These are phyloP conservation scores for Metschnikowia similis DNA, from an alignment of 805 yeast species.

Conservation along the genomic window DNA sequence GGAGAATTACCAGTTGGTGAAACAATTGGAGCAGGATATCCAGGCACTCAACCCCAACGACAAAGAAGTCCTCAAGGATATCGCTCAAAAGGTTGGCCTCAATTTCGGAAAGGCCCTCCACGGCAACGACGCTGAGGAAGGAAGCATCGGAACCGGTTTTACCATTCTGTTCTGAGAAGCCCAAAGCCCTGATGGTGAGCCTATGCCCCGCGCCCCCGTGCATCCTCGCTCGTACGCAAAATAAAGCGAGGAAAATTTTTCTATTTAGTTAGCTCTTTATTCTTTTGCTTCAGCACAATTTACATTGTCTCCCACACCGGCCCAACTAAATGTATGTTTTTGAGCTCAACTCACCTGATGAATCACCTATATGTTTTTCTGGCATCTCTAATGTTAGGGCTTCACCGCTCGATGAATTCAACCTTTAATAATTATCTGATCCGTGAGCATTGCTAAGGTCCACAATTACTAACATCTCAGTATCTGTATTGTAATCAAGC, in stretches of 20 bases:
- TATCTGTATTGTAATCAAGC: neutral
- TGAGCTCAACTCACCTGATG: conserved; percentile 26
- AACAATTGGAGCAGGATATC: conserved; percentile 30
- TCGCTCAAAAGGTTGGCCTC: conserved; percentile 11
- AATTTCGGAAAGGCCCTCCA: conserved; percentile 7
- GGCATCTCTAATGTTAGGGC: conserved; percentile 93
- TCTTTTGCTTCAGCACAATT: neutral
- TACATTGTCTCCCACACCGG: neutral
- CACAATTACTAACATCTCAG: conserved; percentile 7
- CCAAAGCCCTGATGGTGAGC: conserved; percentile 5
- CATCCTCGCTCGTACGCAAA: neutral
- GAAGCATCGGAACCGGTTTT: conserved; percentile 14
- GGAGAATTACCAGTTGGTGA: conserved; percentile 31
- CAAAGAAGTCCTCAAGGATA: conserved; percentile 12
- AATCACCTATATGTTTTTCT: conserved; percentile 54
- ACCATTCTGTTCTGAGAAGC: conserved; percentile 11
- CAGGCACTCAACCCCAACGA: conserved; percentile 12
- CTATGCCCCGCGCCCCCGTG: conserved; percentile 11
- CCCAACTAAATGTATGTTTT: neutral
- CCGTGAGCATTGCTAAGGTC: neutral
- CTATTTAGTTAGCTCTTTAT: neutral
- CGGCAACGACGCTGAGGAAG: conserved; percentile 10
- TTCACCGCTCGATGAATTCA: conserved; percentile 75
- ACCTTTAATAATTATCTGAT: conserved; percentile 67
- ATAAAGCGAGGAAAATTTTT: conserved; percentile 2